Evolutionary conservation across 2,329 filamentous ascomycete species (phyloP).

Genomic region (Arthrobotrys sinensis): DNA sequence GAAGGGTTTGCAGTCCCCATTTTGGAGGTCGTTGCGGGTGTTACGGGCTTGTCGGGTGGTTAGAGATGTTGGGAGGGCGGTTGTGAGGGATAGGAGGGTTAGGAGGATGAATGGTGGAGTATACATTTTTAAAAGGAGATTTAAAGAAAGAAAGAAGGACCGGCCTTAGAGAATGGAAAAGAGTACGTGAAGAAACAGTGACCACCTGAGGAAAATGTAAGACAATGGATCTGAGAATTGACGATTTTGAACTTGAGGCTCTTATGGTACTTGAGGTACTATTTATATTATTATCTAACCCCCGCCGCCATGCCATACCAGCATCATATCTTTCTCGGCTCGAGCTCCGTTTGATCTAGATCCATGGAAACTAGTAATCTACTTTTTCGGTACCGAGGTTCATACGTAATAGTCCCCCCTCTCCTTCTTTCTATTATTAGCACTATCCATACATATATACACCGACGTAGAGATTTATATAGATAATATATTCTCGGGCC

Average conservation of each 20-base stretch:
- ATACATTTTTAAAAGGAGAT: not conserved
- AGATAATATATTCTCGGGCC: conserved; percentile 7
- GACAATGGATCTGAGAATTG: too few species aligned
- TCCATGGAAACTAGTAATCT: too few species aligned
- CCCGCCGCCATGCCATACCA: too few species aligned
- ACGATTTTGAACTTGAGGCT: too few species aligned
- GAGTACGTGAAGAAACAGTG: not conserved
- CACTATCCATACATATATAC: not conserved
- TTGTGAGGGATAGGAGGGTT: not conserved
- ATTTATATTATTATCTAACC: too few species aligned
- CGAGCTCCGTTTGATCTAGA: too few species aligned
- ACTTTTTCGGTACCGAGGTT: too few species aligned
- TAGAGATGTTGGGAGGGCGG: not conserved
- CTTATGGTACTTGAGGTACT: too few species aligned
- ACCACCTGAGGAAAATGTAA: too few species aligned
- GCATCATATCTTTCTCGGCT: too few species aligned
- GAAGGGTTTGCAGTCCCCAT: conserved; percentile 50
- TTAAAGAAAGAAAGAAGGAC: not conserved
- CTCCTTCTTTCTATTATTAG: conserved; percentile 1
- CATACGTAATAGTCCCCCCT: not conserved
- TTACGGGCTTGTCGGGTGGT: conserved; percentile 6
- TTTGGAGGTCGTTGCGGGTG: conserved; percentile 40
- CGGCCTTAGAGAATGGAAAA: conserved; percentile 7
- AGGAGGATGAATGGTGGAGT: not conserved
- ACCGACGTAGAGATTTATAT: not conserved